Conservation (phyloP, 2,329 filamentous ascomycete species). For the Fusarium tricinctum region DNA sequence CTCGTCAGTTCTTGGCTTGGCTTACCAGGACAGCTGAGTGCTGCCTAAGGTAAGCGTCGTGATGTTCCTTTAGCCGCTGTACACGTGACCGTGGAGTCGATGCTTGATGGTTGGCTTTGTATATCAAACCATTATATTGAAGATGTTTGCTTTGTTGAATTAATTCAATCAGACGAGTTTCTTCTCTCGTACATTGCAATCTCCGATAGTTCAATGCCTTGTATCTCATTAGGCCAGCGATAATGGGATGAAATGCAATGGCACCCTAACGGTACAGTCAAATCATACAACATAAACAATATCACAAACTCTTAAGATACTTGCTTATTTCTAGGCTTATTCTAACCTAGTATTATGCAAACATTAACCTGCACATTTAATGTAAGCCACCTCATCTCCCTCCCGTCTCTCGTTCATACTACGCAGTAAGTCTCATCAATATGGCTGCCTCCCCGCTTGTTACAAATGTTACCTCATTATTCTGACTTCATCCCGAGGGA, state of each 20-base stretch:
- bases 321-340: slow-evolving; percentile 16
- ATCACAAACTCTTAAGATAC: not conserved
- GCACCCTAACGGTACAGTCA: not conserved
- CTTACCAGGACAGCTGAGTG: slow-evolving; percentile 43
- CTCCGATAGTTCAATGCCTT: not conserved
- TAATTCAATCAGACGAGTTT: slow-evolving; percentile 6
- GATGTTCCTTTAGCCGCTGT: slow-evolving; percentile 30
- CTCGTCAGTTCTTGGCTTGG: slow-evolving; percentile 43
- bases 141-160: not conserved
- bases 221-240: not conserved
- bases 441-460: slow-evolving; percentile 26
- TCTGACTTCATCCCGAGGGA: slow-evolving; percentile 32
- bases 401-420: not conserved
- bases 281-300: not conserved
- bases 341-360: slow-evolving; percentile 11
- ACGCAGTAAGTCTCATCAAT: slow-evolving; percentile 3
- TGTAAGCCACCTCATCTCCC: slow-evolving; percentile 40
- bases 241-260: not conserved
- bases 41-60: slow-evolving; percentile 49
- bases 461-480: slow-evolving; percentile 30
- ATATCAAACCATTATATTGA: not conserved
- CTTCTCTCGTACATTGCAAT: not conserved
- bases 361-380: not conserved
- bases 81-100: slow-evolving; percentile 38
- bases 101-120: not conserved